Percentiles rank a stretch among this genome's conserved stretches.
These are phyloP conservation scores for Kwoniella sp. DNA, from an alignment of 768 basidiomycete species.

Conservation along the genomic window DNA sequence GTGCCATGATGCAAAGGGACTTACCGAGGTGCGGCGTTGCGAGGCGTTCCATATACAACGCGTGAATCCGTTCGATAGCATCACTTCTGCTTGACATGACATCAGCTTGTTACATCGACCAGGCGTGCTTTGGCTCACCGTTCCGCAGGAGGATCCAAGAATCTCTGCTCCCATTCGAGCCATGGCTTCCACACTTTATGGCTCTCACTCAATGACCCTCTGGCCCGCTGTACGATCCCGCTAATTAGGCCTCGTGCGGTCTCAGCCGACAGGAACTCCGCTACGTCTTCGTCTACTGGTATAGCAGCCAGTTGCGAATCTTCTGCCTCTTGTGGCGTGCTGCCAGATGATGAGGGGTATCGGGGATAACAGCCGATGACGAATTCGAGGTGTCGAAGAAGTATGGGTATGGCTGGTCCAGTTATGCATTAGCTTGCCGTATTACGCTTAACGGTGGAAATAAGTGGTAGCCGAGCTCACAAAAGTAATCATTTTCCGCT, in stretches of 20 bases:
- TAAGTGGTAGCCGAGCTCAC: conserved; percentile 27
- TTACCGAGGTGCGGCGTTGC: conserved; percentile 34
- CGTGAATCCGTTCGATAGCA: conserved; percentile 30
- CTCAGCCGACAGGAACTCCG: conserved; percentile 77
- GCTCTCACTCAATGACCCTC: conserved; percentile 31
- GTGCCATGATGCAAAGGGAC: not conserved
- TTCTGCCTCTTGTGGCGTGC: conserved; percentile 1
- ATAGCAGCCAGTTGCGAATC: not conserved
- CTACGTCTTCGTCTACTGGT: conserved; percentile 67
- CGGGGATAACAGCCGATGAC: conserved; percentile 21
- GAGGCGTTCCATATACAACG: conserved; percentile 37
- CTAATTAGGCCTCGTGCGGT: conserved; percentile 32
- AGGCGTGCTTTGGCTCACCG: conserved; percentile 25
- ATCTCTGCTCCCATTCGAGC: conserved; percentile 43
- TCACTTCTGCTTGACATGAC: not conserved
- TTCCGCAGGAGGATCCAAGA: conserved; percentile 10
- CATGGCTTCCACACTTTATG: conserved; percentile 42
- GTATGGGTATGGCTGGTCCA: conserved; percentile 25
- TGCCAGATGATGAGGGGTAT: not conserved
- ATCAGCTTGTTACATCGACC: not conserved
- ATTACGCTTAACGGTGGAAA: conserved; percentile 12
- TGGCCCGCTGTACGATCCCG: conserved; percentile 18
- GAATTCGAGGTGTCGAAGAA: conserved; percentile 39
- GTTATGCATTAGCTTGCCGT: not conserved
- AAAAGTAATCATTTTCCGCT: conserved; percentile 47